phyloP scores from a whole-genome alignment of 2,329 filamentous ascomycete genomes.

The Bertia moriformis region DNA sequence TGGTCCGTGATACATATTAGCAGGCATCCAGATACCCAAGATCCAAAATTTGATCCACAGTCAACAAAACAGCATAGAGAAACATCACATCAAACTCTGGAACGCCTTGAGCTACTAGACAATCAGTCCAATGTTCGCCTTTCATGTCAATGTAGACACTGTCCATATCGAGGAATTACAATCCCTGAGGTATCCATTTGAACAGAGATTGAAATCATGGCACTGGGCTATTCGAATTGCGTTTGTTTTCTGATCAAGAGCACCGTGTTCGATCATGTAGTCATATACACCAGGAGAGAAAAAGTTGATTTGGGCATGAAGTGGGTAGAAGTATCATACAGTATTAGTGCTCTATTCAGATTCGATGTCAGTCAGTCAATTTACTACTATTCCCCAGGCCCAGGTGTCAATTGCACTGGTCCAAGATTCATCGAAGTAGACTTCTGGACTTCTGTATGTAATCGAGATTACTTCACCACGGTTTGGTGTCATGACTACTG shows the following conservation, averaged over 20 bases:
- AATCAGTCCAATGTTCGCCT: not conserved
- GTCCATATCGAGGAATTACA: not conserved
- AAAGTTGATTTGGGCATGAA: not conserved
- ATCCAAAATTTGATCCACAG: not conserved
- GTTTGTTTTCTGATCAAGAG: not conserved
- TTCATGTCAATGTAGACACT: too few relatives aligned
- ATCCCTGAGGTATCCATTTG: not conserved
- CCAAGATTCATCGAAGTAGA: not conserved
- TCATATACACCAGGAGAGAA: not conserved
- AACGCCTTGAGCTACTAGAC: not conserved
- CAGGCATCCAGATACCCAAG: not conserved
- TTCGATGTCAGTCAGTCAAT: not conserved
- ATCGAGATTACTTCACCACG: not conserved
- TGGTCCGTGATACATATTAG: too few relatives aligned
- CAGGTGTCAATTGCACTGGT: not conserved
- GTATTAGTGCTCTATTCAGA: not conserved
- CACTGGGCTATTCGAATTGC: not conserved
- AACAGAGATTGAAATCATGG: constrained; percentile 1
- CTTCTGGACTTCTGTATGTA: not conserved
- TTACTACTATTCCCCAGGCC: not conserved
- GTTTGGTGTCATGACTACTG: not conserved
- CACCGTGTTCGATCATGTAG: not conserved
- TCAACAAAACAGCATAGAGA: not conserved
- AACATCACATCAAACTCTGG: not conserved
- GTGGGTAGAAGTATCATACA: not conserved